Base-by-base conservation (phyloP, 495 filamentous ascomycete species). In the Parathielavia appendiculata region DNA sequence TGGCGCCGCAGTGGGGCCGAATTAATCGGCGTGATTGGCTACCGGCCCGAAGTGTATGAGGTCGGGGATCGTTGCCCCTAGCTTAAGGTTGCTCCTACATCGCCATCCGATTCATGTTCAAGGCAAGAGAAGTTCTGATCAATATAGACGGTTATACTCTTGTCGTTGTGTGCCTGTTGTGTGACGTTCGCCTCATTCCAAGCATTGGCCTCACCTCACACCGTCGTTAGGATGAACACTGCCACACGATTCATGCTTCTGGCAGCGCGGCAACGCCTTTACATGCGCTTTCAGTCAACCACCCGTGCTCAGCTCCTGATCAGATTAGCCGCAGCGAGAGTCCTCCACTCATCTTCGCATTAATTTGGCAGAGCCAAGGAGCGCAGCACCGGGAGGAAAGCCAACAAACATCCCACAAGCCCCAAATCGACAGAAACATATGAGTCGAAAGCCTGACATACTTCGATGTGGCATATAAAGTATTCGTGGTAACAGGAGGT, bases 401-500 rank as follows among this genome's bases (percentile, higher is more conserved):
- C 46, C 50, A 40, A 32, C 43, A 20, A 34, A 46, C 35, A 8
- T 20, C 1, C 22, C 17, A 34, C 0, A 63, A 52, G 14, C 49
- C 35, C 17, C 17, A 22, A 13, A 46, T 26, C 19, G 22, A 40
- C 47, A 39, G 44, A 35, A 54, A 59, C 44, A 40, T 69, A 0
- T 68, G 69, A 40, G 51, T 60, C n/a, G 69, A 67, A 51, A 57
- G 60, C 36, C 62, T 73, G 5, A 63, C 61, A 8, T 68, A 71
- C 63, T 86, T 86, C 52, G 76, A 83, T 47, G 75, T 88, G 4
- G 66, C 75, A 36, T 79, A 74, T 35, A 76, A 82, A 34, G 82
- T 87, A 26, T 82, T 80, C 52, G 68, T 82, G 44, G 80, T 89
- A 38, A 86, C 85, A 0, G 85, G 84, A 22, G 84, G 83, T 20